phyloP scores from a whole-genome alignment of 2,329 filamentous ascomycete species.

The Stagonosporopsis tanaceti region DNA sequence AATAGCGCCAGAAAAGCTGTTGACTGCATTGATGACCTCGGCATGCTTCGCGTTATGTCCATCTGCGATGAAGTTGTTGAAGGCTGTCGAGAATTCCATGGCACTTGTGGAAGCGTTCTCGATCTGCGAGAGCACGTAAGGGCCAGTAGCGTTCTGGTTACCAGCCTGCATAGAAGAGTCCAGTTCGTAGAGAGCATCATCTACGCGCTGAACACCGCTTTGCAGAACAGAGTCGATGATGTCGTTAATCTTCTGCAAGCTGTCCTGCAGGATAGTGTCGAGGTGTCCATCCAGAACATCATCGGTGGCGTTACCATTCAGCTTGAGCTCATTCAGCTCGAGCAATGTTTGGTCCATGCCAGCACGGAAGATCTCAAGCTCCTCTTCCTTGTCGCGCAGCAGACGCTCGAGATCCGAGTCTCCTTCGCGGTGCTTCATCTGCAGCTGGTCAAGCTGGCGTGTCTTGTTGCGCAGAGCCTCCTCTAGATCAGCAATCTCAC shows the following conservation, averaged over 20 bases:
- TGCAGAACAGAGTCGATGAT: slow-evolving; percentile 97
- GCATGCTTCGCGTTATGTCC: slow-evolving; percentile 89
- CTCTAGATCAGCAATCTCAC: slow-evolving; percentile 95
- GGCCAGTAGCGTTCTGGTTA: slow-evolving; percentile 95
- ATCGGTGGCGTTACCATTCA: slow-evolving; percentile 69
- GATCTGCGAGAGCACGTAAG: slow-evolving; percentile 94
- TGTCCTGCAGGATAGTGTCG: slow-evolving; percentile 85
- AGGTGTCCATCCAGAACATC: slow-evolving; percentile 87
- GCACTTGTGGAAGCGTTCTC: slow-evolving; percentile 94
- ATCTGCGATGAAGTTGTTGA: slow-evolving; percentile 98
- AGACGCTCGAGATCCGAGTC: slow-evolving; percentile 85
- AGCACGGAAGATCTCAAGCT: slow-evolving; percentile 96
- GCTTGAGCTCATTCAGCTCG: slow-evolving; percentile 86
- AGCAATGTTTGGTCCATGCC: slow-evolving; percentile 96
- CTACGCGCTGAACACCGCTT: slow-evolving; percentile 89
- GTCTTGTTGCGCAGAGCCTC: slow-evolving; percentile 89
- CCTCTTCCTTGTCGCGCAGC: slow-evolving; percentile 93
- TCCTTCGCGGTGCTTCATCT: slow-evolving; percentile 78
- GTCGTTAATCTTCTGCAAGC: slow-evolving; percentile 92
- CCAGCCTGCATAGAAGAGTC: slow-evolving; percentile 98
- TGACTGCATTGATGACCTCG: slow-evolving; percentile 92
- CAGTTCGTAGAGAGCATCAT: slow-evolving; percentile 95
- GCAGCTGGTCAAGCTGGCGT: slow-evolving; percentile 82
- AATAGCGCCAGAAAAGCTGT: slow-evolving; percentile 86
- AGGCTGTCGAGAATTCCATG: slow-evolving; percentile 96